Base-by-base conservation (phyloP, 306 rosid species). In the Carpinus viminea region DNA sequence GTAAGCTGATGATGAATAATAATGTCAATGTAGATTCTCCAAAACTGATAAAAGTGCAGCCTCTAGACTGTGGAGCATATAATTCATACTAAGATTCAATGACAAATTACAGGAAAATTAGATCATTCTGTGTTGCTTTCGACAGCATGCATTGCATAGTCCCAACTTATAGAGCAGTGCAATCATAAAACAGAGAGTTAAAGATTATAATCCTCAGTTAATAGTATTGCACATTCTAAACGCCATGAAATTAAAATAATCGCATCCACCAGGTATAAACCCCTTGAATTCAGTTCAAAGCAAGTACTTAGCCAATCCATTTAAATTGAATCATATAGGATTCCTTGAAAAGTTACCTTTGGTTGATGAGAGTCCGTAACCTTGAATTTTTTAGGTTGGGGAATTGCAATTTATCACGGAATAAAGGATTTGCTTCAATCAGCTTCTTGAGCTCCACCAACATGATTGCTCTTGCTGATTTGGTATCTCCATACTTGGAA, bases 401-500 rank as follows among this genome's bases (percentile, higher is more conserved):
- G 80, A 95, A 95, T 75, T 95, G 98, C 89, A 95, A 84, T 81
- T 95, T 95, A 84, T 95, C 98, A 5, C 98, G 97, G 79, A 95
- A 95, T 38, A 95, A 82, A 41, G 98, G 98, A 83, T 95, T 95
- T 7, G 98, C 98, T 84, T 95, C 98, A 41, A 95, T 92, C 85
- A 95, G 90, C 88, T 95, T 95, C 88, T 95, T 95, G 68, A 95
- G 97, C 90, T 95, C 98, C 72, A 95, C 95, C 87, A 92, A 84
- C 98, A 95, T 95, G 74, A 95, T 95, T 74, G 98, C 93, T 76
- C 98, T 77, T 7, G 98, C 98, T 71, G 98, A 95, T 75, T 95
- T 95, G 2, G 98, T 95, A 85, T 95, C 98, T 52, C 98, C 98
- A 79, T 95, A 95, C 85, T 95, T 95, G 18, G 98, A 95, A 78